Evolutionary conservation across 2,329 filamentous ascomycete genomes (phyloP).

Genomic region (Aotearoamyces nothofagi): DNA sequence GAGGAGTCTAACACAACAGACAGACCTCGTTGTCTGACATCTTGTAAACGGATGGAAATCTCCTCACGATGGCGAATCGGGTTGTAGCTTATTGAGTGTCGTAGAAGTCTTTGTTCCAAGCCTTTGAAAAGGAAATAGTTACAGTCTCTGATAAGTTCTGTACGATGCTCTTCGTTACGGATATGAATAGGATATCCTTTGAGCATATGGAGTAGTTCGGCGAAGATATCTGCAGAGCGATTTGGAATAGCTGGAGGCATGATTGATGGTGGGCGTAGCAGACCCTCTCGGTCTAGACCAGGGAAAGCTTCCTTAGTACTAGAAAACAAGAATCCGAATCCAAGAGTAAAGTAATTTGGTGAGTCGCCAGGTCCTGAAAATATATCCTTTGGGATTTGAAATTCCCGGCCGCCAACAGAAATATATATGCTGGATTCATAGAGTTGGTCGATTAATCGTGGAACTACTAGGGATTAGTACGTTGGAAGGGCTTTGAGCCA

Average conservation of each 20-base stretch:
- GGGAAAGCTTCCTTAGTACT: conserved; percentile 71
- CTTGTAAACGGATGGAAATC: conserved; percentile 67
- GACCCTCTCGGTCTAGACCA: conserved; percentile 60
- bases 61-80: conserved; percentile 51
- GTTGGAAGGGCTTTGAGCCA: background rate
- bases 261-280: conserved; percentile 79
- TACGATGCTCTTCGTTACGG: conserved; percentile 59
- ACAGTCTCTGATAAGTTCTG: conserved; percentile 67
- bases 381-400: conserved; percentile 78
- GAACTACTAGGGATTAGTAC: conserved; percentile 37
- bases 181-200: conserved; percentile 74
- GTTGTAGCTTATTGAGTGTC: conserved; percentile 64
- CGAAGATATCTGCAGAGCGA: conserved; percentile 70
- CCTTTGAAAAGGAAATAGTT: conserved; percentile 90
- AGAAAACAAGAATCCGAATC: conserved; percentile 78
- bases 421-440: conserved; percentile 89
- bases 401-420: conserved; percentile 72
- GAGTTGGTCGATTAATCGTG: conserved; percentile 76
- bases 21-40: conserved; percentile 79
- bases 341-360: conserved; percentile 92
- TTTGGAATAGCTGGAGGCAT: conserved; percentile 68
- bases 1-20: conserved; percentile 38
- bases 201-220: conserved; percentile 66
- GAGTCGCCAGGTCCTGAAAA: conserved; percentile 76
- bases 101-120: conserved; percentile 73